Conservation (phyloP, 176 grass and related monocot genomes). For the Olyra latifolia region DNA sequence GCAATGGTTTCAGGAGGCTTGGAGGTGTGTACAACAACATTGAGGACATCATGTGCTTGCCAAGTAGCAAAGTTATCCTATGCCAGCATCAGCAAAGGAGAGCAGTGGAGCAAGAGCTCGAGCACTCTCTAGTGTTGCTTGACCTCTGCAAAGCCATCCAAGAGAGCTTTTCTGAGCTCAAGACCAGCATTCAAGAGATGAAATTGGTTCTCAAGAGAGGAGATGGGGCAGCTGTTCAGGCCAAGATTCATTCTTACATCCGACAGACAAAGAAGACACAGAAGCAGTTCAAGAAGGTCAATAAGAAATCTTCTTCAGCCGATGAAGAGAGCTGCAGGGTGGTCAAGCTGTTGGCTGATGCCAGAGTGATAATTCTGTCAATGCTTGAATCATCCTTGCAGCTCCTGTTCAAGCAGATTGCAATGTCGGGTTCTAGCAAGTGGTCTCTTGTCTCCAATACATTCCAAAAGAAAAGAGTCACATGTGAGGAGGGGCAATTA, state of each 20-base stretch:
- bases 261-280: slow-evolving; percentile 10
- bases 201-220: slow-evolving; percentile 15
- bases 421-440: not conserved
- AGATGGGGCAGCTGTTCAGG: not conserved
- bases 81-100: slow-evolving; percentile 16
- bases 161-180: slow-evolving; percentile 5
- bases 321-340: not conserved
- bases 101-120: slow-evolving; percentile 39
- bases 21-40: slow-evolving; percentile 20
- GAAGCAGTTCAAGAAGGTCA: slow-evolving; percentile 30
- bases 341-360: slow-evolving; percentile 21
- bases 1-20: not conserved
- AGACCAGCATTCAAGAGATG: slow-evolving; percentile 14
- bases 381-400: slow-evolving; percentile 12
- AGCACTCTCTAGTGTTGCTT: slow-evolving; percentile 26
- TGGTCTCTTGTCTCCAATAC: slow-evolving; percentile 32
- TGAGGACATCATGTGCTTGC: slow-evolving; percentile 30
- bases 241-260: slow-evolving; percentile 11
- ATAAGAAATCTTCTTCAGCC: not conserved
- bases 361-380: slow-evolving; percentile 16
- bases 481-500: slow-evolving; percentile 14
- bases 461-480: slow-evolving; percentile 8
- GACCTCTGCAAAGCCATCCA: slow-evolving; percentile 23
- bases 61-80: slow-evolving; percentile 32
- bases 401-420: slow-evolving; percentile 7